Evolutionary conservation across 208 protist genomes (phyloP), one percentile per base, ranked within the genome.

Genomic region (Leishmania gerbilli): DNA sequence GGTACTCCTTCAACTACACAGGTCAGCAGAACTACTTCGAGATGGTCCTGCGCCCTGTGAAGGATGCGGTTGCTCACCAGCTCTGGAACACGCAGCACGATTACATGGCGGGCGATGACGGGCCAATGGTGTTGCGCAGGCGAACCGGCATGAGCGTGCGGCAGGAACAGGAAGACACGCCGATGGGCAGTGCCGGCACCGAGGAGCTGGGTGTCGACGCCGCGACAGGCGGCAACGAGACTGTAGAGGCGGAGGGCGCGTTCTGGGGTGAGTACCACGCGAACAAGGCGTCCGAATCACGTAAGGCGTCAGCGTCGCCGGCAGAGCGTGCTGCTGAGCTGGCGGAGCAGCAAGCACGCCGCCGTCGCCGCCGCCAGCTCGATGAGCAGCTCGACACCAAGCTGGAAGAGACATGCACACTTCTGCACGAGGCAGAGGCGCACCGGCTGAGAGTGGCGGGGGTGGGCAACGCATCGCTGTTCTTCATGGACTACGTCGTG

Each of bases 1-100:
- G 84, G 17, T 95, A 94, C 79, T 89, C 86, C 40, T 96, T 95
- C 84, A 90, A 96, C 84, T 90, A 88, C 75, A 86, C 84, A 11
- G 87, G 86, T 0, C 40, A 67, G 55, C 93, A 97, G 75, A 49
- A 84, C 9, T 82, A 91, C 79, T 95, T 95, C 77, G 87, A 86
- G 82, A 87, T 88, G 64, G 76, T 86, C 19, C 80, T 96, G 51
- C 77, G 58, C 15, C 87, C 87, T 19, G n/a, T 86, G 8, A 17
- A 72, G 15, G 75, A 82, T 60, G 47, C 58, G 49, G 90, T 82
- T 21, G 81, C 88, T 3, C 82, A 92, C 77, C 88, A 95, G 82
- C 83, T 93, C 40, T n/a, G 75, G 21, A 78, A 75, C 72, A 90
- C 91, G 4, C 88, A 79, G 58, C 72, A 84, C 67, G 77, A 87